These are phyloP conservation scores for Morella rubra DNA, from an alignment of 306 rosid species.

Conservation along the genomic window DNA sequence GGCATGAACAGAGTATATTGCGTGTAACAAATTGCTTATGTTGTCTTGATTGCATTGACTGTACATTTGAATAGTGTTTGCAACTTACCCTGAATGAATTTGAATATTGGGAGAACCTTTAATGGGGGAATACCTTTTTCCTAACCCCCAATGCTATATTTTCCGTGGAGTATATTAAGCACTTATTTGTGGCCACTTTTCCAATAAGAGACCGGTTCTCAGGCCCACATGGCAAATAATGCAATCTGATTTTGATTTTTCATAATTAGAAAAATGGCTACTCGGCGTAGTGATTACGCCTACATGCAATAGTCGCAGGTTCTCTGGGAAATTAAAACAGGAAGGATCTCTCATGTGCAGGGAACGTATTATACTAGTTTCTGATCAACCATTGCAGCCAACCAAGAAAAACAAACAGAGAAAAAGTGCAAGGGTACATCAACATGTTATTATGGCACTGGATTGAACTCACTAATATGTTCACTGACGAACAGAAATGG, in stretches of 20 bases:
- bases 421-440: no score
- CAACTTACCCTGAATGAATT: neutral
- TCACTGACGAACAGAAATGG: no score
- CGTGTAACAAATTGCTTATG: no score
- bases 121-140: neutral
- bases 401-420: no score
- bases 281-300: neutral
- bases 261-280: neutral
- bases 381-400: neutral
- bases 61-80: neutral
- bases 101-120: neutral
- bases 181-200: neutral
- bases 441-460: no score
- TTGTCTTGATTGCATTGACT: no score
- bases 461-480: no score
- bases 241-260: neutral
- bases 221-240: slow-evolving; percentile 2
- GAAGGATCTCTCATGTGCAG: neutral
- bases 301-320: neutral
- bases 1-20: neutral
- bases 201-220: neutral
- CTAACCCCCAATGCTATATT: neutral
- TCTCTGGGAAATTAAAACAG: neutral
- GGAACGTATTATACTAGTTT: neutral
- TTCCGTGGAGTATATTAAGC: neutral